phyloP scores from a whole-genome alignment of 768 basidiomycete genomes.

The Suillus plorans region DNA sequence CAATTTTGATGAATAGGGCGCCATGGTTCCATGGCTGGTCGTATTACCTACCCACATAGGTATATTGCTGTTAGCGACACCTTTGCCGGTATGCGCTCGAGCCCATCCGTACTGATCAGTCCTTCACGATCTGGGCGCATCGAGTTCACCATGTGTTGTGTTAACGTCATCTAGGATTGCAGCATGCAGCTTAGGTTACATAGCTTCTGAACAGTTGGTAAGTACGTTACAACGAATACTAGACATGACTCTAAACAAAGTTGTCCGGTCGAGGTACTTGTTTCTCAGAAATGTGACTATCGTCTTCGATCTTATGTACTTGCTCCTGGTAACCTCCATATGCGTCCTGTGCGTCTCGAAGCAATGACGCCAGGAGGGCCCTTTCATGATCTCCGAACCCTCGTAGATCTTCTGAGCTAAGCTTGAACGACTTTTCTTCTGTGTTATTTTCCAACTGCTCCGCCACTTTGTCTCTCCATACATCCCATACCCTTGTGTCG shows the following conservation, averaged over 20 bases:
- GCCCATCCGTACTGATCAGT: neutral
- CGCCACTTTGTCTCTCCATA: constrained; percentile 25
- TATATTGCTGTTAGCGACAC: neutral
- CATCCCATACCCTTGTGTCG: constrained; percentile 26
- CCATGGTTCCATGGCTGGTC: neutral
- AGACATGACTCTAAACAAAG: neutral
- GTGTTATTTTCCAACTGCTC: constrained; percentile 17
- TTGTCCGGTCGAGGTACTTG: neutral
- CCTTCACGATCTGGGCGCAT: neutral
- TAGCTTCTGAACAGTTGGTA: neutral
- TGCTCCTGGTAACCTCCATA: neutral
- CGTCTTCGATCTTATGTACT: neutral
- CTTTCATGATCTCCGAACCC: neutral
- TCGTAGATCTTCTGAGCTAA: neutral
- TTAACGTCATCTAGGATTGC: neutral
- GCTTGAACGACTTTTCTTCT: neutral
- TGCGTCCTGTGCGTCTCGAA: neutral
- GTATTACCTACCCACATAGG: neutral
- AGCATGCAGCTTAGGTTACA: neutral
- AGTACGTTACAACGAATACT: neutral
- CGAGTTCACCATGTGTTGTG: neutral
- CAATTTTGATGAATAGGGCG: neutral
- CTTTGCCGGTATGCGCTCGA: neutral
- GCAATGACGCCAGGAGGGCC: neutral
- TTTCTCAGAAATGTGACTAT: neutral